Evolutionary conservation across 208 protist species (phyloP), one percentile per base, ranked within the genome.

Genomic region (Hexamita inflata): DNA sequence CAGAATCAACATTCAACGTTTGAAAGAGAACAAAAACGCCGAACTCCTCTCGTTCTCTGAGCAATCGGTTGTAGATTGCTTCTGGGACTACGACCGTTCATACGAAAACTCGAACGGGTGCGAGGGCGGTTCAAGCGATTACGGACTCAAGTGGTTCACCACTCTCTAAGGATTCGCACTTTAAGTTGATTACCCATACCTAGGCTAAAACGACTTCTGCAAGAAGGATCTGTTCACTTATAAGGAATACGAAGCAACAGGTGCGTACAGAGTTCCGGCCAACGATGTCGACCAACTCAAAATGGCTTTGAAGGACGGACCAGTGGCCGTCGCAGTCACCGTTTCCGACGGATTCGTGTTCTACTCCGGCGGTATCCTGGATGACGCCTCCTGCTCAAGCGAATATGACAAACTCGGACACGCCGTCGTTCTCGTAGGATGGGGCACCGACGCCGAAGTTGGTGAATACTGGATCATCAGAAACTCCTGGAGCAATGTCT

Each of bases 381-480:
- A 42, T 65, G 60, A 65, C 40, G 4, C 4, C 4, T 45, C 35
- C 15, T 65, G 60, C 40, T 24, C 4, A 15, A 45, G 11, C 11
- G 15, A 53, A 53, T 53, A 24, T 53, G 4, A 39, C 11, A 15
- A 65, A 24, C 15, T 65, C 11, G 60, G 4, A 45, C 60, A 65
- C 15, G 15, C 4, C 15, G 60, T 65, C 4, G 4, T 65, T 24
- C 15, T 4, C 15, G 60, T 65, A 24, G 60, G 60, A 45, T 65
- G 15, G 4, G 60, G 60, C 4, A 42, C 4, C 4, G 35, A 65
- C 40, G 38, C 4, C 11, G 11, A 42, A 65, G 11, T 24, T 65
- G 60, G 60, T 45, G 60, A 65, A 65, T 65, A 65, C 40, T 65
- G 60, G 60, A 45, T 65, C 35, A 65, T 65, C 15, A 65, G 15